phyloP scores from a whole-genome alignment of 805 yeast species.

The Wickerhamiella bombiphila region DNA sequence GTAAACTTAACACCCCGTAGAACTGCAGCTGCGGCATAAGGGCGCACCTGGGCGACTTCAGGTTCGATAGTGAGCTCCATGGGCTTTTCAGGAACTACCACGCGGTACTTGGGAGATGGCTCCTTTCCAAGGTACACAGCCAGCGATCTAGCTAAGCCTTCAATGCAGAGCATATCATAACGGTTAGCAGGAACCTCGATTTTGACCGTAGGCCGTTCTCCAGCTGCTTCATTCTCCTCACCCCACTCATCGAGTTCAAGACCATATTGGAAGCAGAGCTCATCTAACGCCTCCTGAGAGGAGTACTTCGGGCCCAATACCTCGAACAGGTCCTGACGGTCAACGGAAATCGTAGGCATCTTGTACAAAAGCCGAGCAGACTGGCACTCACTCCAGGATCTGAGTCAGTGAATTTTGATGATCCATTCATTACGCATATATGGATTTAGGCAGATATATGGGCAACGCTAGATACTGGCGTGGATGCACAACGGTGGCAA shows the following conservation, averaged over 20 bases:
- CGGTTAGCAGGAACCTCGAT: constrained; percentile 97
- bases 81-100: constrained; percentile 47
- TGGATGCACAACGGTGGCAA: no score
- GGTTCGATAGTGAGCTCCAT: constrained; percentile 56
- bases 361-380: no score
- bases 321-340: constrained; percentile 79
- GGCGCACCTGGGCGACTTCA: constrained; percentile 64
- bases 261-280: constrained; percentile 93
- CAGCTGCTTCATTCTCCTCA: constrained; percentile 41
- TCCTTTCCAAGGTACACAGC: constrained; percentile 71
- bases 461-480: no score
- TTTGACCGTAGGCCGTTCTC: constrained; percentile 92
- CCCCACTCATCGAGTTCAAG: constrained; percentile 94
- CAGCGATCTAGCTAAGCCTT: constrained; percentile 91
- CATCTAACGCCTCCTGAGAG: constrained; percentile 87
- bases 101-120: constrained; percentile 50
- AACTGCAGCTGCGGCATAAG: constrained; percentile 90
- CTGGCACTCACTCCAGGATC: constrained; percentile 4
- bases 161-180: constrained; percentile 93
- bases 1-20: constrained; percentile 71
- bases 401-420: constrained; percentile 1
- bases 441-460: no score
- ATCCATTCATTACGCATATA: no score
- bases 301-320: constrained; percentile 41
- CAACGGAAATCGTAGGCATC: constrained; percentile 97